These are phyloP conservation scores for Aspergillus quadrilineatus DNA, from an alignment of 2,329 filamentous ascomycete species.

Conservation along the genomic window DNA sequence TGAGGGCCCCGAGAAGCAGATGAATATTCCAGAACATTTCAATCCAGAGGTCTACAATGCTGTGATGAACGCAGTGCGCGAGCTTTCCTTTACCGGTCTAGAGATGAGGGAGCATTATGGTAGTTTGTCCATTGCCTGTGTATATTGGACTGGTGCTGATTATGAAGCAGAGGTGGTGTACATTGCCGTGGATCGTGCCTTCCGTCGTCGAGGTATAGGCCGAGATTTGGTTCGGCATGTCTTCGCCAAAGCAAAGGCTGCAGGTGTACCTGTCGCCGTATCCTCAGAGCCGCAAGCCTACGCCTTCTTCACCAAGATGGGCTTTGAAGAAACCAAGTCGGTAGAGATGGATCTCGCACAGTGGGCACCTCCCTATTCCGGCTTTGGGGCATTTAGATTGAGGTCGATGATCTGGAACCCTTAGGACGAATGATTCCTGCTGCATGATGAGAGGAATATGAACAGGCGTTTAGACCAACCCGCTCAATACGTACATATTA, in stretches of 20 bases:
- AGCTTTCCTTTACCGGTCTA: not conserved
- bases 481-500: too few relatives aligned
- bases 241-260: not conserved
- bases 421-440: not conserved
- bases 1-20: not conserved
- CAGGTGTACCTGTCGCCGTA: not conserved
- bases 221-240: not conserved
- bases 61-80: not conserved
- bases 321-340: constrained; percentile 18
- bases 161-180: constrained; percentile 2
- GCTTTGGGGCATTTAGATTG: constrained; percentile 20
- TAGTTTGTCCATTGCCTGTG: not conserved
- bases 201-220: constrained; percentile 7
- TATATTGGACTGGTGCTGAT: not conserved
- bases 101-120: constrained; percentile 6
- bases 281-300: constrained; percentile 17
- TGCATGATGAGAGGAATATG: too few relatives aligned
- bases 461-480: too few relatives aligned
- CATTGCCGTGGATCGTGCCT: constrained; percentile 1
- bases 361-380: constrained; percentile 17
- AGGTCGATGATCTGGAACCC: constrained; percentile 18
- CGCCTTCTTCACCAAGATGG: constrained; percentile 15
- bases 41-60: not conserved
- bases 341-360: constrained; percentile 19
- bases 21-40: not conserved